Conservation (phyloP, 2,329 filamentous ascomycete species). For the Xylariales sp. region DNA sequence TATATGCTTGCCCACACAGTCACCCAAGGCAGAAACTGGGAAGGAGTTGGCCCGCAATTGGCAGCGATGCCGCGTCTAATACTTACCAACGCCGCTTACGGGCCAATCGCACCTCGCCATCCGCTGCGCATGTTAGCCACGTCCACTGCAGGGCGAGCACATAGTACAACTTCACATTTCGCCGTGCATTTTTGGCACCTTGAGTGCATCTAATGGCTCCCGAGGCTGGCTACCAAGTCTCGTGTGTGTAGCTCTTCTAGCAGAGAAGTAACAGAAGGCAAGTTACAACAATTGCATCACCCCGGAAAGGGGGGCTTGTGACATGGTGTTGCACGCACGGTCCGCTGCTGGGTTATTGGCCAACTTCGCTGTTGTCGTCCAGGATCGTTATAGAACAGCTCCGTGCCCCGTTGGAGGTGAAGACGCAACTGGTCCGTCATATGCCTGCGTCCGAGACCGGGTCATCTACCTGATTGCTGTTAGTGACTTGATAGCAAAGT, state of each 20-base stretch:
- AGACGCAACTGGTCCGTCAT: neutral
- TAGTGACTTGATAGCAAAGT: neutral
- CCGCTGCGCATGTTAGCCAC: too few relatives aligned
- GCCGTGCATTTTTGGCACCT: too few relatives aligned
- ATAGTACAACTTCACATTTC: too few relatives aligned
- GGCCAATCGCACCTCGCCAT: slow-evolving; percentile 23
- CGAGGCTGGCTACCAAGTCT: neutral
- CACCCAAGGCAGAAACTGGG: slow-evolving; percentile 17
- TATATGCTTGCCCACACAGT: slow-evolving; percentile 18
- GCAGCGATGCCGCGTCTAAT: slow-evolving; percentile 14
- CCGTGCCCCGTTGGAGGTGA: neutral
- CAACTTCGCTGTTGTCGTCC: too few relatives aligned
- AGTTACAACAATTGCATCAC: too few relatives aligned
- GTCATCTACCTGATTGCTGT: neutral
- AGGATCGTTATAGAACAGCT: too few relatives aligned
- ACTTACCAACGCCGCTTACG: slow-evolving; percentile 14
- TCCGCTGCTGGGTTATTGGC: too few relatives aligned
- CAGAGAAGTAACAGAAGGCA: neutral
- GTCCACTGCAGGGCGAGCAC: too few relatives aligned
- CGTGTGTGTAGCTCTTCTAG: neutral
- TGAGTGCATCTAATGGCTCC: too few relatives aligned
- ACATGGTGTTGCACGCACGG: too few relatives aligned
- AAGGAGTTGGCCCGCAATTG: slow-evolving; percentile 7
- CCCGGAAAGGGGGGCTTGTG: too few relatives aligned
- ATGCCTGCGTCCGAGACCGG: neutral